Base-by-base conservation (phyloP, 495 filamentous ascomycete species). In the Opeltia flavorubescens region DNA sequence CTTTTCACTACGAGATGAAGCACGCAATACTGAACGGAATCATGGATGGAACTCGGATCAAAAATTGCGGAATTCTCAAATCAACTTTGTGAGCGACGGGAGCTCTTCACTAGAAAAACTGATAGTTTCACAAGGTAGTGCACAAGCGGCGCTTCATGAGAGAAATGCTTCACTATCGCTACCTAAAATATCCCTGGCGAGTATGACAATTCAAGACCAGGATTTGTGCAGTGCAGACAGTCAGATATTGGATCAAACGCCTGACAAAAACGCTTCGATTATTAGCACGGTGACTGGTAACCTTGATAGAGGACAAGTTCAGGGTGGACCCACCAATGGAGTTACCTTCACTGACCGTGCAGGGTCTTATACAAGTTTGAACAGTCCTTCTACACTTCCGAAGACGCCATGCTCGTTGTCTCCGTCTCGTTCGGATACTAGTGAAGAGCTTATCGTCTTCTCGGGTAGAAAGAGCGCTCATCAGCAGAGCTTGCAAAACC, bases 81-180 rank as follows among this genome's bases (percentile, higher is more conserved):
- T 95, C 31, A 54, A 61, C 0, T 95, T 95, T 55, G 73, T 94
- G 44, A 83, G 82, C 50, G 83, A 79, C 21, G 83, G 83, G 20
- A 65, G 66, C 25, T 62, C 80, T 29, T 66, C 80, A 25, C 67
- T 72, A 24, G 50, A 56, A 2, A 56, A 63, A 2, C 38, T 62
- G 6, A 46, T 35, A 18, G 27, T 18, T 13, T 23, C 25, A 48
- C n/a, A 40, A 40, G 36, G 17, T 17, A 26, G 4, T 17, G 30
- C 2, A 9, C 43, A 21, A 31, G 13, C 29, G 6, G 26, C 25
- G 7, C 17, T 26, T 18, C n/a, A 13, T 5, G 18, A n/a, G 38
- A 17, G 38, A 24, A 12, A 25, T 21, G 8, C 11, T 21, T 8
- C 21, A n/a, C 21, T 24, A 17, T 41, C 13, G 21, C 43, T 20